Conservation (phyloP, 2,329 filamentous ascomycete genomes). For the Penicillium sp. region DNA sequence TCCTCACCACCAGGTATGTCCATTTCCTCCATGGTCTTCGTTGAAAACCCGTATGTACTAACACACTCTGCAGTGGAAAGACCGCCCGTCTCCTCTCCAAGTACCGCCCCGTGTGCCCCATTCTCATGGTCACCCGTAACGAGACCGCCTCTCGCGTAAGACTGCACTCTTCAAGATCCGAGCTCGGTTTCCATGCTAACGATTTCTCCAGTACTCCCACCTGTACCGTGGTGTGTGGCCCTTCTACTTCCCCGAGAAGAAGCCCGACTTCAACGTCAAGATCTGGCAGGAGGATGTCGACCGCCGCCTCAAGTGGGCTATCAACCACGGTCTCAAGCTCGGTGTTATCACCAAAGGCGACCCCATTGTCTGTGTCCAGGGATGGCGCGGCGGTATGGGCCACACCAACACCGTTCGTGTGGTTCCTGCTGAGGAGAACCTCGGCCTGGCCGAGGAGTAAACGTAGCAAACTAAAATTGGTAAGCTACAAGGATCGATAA, state of each 20-base stretch:
- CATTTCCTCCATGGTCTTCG: neutral
- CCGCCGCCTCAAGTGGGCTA: conserved; percentile 94
- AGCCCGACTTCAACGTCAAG: conserved; percentile 89
- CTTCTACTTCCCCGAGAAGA: conserved; percentile 88
- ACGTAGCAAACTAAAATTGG: conserved; percentile 13
- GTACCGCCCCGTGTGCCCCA: conserved; percentile 97
- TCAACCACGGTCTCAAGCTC: conserved; percentile 81
- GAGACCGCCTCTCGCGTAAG: conserved; percentile 71
- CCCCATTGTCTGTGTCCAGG: conserved; percentile 65
- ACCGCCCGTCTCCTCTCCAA: conserved; percentile 96
- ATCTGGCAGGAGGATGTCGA: conserved; percentile 99
- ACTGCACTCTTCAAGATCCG: conserved; percentile 12
- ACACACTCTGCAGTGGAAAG: conserved; percentile 62
- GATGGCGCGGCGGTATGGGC: conserved; percentile 67
- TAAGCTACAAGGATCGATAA: conserved; percentile 8
- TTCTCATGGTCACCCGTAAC: conserved; percentile 98
- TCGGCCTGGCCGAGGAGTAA: conserved; percentile 39
- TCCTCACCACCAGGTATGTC: conserved; percentile 80
- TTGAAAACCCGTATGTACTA: conserved; percentile 9
- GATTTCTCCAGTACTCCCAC: conserved; percentile 68
- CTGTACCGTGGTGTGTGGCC: conserved; percentile 98
- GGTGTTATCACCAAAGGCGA: conserved; percentile 78
- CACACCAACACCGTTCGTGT: conserved; percentile 65
- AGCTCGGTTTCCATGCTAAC: conserved; percentile 13
- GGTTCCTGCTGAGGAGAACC: conserved; percentile 49